Evolutionary conservation across 257 asterid genomes (phyloP), one percentile per base, ranked within the genome.

Genomic region (Plantago major): DNA sequence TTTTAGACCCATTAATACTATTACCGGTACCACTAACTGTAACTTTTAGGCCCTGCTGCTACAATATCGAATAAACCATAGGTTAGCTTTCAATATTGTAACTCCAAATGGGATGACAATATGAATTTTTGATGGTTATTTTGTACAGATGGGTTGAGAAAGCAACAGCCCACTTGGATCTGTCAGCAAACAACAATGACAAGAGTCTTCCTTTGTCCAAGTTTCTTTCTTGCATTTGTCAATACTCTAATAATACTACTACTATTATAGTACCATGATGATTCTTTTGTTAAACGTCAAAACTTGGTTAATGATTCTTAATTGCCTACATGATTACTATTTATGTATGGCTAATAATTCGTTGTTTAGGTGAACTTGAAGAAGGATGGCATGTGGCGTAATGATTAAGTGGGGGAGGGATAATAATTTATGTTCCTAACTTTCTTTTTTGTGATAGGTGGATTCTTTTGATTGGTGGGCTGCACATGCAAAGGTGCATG

Each of bases 311-410:
- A 53, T 53, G 17, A 53, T 53, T 9, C 13, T 26, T 53, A 53
- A 40, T 16, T 11, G 33, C 33, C 38, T 18, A 53, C 40, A 22
- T 53, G 58, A 33, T 15, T 53, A 14, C 42, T 22, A 19, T 53
- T 19, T 26, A 26, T 12, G 28, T 11, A 16, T 28, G 22, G n/a
- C 37, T 52, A n/a, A 19, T 52, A 52, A 50, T 50, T 50, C 30
- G 19, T 19, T 52, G 11, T 15, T 9, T 37, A 52, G 26, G 16
- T 33, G 16, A 26, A 40, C 58, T 53, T 17, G 33, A 37, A 28
- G 46, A 11, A 42, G 4, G 10, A 38, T 57, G 64, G 62, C 73
- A 70, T 53, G 71, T 67, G 65, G 26, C 56, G 50, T 14, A 63
- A 67, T 75, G 48, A 67, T 67, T 52, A 76, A 44, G 64, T 60